Conservation (phyloP, 805 yeast species). For the Tanozyma kutaoensis region DNA sequence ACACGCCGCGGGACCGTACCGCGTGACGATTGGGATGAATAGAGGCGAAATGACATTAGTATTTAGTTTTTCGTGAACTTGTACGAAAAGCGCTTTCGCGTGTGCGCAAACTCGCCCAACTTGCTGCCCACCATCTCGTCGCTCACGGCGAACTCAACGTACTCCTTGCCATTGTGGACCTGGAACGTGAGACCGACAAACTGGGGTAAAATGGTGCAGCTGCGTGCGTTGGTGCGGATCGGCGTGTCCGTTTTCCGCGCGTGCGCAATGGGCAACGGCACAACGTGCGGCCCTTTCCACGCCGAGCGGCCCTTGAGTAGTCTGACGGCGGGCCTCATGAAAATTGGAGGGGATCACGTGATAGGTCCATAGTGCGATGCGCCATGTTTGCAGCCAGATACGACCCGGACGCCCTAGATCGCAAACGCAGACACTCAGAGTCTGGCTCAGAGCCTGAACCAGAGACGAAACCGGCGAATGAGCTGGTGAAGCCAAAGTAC, state of each 20-base stretch:
- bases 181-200: constrained; percentile 92
- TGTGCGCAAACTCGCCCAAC: constrained; percentile 90
- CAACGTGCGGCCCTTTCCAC: constrained; percentile 77
- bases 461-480: constrained; percentile 2
- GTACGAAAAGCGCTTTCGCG: constrained; percentile 78
- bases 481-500: constrained; percentile 4
- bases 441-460: not conserved
- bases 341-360: too few relatives aligned
- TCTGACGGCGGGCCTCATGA: constrained; percentile 22
- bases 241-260: constrained; percentile 75
- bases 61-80: constrained; percentile 53
- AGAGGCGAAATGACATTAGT: not conserved
- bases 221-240: constrained; percentile 89
- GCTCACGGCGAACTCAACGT: constrained; percentile 71
- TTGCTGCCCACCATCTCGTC: constrained; percentile 97
- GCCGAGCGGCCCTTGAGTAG: constrained; percentile 22
- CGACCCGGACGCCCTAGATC: too few relatives aligned
- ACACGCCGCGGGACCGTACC: constrained; percentile 14
- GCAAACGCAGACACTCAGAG: too few relatives aligned
- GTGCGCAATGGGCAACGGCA: constrained; percentile 84
- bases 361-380: too few relatives aligned
- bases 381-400: too few relatives aligned
- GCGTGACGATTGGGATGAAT: constrained; percentile 1
- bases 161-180: constrained; percentile 92
- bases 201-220: constrained; percentile 90